Conservation (phyloP, 2,329 filamentous ascomycete species). For the Verticillium isaacii region DNA sequence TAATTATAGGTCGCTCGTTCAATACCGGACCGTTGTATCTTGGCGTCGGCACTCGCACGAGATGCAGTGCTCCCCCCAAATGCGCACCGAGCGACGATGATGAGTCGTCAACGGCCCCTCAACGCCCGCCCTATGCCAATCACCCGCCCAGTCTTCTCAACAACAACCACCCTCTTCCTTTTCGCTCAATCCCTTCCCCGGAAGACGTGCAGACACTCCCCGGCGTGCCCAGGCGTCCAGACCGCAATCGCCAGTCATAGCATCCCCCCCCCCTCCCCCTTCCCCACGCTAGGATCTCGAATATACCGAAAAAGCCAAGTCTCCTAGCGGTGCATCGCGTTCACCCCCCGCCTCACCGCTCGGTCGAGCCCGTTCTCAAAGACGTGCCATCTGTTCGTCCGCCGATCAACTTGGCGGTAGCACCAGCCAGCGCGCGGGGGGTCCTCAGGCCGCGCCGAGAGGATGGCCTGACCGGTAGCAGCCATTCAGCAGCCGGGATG, state of each 20-base stretch:
- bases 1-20: neutral
- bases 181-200: neutral
- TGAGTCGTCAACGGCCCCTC: too few relatives aligned
- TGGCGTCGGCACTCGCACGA: too few relatives aligned
- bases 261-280: neutral
- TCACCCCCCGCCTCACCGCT: neutral
- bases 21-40: too few relatives aligned
- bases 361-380: neutral
- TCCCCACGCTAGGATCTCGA: neutral
- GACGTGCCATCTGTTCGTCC: neutral
- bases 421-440: neutral
- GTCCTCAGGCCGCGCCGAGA: neutral
- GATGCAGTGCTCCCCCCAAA: too few relatives aligned
- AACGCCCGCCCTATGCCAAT: neutral
- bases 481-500: neutral
- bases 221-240: neutral
- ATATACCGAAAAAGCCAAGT: neutral
- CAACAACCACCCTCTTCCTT: neutral
- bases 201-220: neutral
- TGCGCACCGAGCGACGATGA: too few relatives aligned
- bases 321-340: neutral
- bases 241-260: neutral
- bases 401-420: neutral
- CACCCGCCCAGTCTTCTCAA: neutral
- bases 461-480: neutral